phyloP scores from a whole-genome alignment of 306 rosid genomes.

The Medicago lupulina region DNA sequence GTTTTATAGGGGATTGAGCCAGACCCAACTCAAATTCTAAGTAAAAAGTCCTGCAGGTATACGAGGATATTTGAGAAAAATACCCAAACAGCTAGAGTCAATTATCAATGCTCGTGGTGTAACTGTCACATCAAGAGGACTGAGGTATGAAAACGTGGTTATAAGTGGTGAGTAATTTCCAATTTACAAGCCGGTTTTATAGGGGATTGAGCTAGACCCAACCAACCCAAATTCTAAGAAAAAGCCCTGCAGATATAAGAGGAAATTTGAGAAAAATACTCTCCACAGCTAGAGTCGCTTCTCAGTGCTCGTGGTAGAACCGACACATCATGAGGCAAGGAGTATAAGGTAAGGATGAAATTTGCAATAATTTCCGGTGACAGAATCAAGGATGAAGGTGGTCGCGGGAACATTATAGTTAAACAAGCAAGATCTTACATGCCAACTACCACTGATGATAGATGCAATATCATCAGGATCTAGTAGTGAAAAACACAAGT shows the following conservation, averaged over 20 bases:
- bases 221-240: neutral
- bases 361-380: conserved; percentile 5
- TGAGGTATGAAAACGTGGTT: neutral
- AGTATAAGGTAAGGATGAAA: conserved; percentile 25
- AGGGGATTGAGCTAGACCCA: neutral
- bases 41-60: neutral
- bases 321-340: conserved; percentile 14
- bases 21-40: neutral
- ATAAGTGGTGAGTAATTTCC: neutral
- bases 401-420: conserved; percentile 16
- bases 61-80: neutral
- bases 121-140: conserved; percentile 1
- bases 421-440: conserved; percentile 14
- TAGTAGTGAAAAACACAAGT: conserved; percentile 28
- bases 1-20: neutral
- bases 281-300: conserved; percentile 28
- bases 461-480: conserved; percentile 15
- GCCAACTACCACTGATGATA: conserved; percentile 1
- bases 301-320: conserved; percentile 1
- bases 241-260: neutral
- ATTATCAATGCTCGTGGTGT: conserved; percentile 2
- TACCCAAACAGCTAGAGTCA: conserved; percentile 21
- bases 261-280: neutral
- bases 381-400: conserved; percentile 10
- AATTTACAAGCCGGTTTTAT: neutral